Evolutionary conservation across 2,329 filamentous ascomycete species (phyloP), one percentile per base, ranked within the genome.

Genomic region (Alternaria postmessia): DNA sequence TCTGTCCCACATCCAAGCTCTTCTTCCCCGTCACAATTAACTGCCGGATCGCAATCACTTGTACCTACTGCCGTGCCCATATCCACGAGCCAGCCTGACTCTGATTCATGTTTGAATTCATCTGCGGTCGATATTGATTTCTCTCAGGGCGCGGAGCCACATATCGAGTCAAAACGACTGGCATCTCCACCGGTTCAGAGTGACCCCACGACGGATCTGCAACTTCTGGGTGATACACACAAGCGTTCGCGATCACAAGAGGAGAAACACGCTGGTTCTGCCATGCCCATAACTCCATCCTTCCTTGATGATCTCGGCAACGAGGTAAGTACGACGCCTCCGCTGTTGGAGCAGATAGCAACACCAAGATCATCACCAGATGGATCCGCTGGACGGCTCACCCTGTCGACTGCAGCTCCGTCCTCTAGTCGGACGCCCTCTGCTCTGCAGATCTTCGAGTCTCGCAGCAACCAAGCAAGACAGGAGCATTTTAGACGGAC

Each of bases 401-500:
- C 42, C 18, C 43, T 34, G 20, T 7, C 18, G 2, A 41, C 11
- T 4, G 24, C n/a, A 14, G 30, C 30, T 12, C 18, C 24, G 16
- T 4, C 24, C 11, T 47, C 43, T 32, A 22, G n/a, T 8, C 34
- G 16, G 12, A 12, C 32, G 42, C 11, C 32, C 16, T 55, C 22
- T 20, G 18, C 16, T 18, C 16, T 22, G 14, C 46, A 49, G 5
- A n/a, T 49, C 11, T 41, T 20, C 16, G 43, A 55, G 42, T 41
- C 18, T 20, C 39, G 12, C 3, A 24, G 39, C 39, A 24, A 42
- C 1, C 9, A 12, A 24, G 20, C 39, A 41, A 38, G 26, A 32
- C 44, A 18, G 5, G 7, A 52, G 14, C 61, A 62, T 20, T 46
- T 34, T 11, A 48, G 53, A 34, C 53, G 44, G 24, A 26, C 48